A percentile compares a stretch with the other conserved stretches of the same genome.
Evolutionary conservation across 2,329 filamentous ascomycete genomes (phyloP).

Genomic region (Fragosphaeria purpurea): DNA sequence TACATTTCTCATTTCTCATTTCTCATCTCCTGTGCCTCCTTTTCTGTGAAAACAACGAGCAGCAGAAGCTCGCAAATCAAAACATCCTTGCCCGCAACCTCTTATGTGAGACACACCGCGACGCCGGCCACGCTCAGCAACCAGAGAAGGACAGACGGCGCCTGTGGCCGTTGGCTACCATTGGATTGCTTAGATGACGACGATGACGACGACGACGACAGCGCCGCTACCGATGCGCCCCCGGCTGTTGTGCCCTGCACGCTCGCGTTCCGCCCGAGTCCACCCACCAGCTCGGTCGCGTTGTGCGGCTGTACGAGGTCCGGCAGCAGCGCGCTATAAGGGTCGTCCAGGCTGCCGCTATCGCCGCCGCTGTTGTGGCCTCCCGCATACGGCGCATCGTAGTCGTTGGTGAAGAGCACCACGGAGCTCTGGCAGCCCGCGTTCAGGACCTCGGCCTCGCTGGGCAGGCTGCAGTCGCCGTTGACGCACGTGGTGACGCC

Average conservation of each 20-base stretch:
- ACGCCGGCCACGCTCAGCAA: no score
- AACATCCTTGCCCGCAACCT: no score
- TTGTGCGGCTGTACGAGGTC: conserved; percentile 8
- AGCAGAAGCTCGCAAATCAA: no score
- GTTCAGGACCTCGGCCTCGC: conserved; percentile 7
- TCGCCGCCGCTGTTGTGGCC: no score
- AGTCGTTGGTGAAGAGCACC: conserved; percentile 14
- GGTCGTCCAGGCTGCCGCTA: neutral
- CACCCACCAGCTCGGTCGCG: conserved; percentile 5
- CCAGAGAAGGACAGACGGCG: no score
- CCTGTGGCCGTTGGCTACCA: no score
- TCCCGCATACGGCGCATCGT: conserved; percentile 11
- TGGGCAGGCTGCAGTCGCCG: conserved; percentile 11
- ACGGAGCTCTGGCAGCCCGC: conserved; percentile 13
- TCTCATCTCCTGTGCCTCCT: no score
- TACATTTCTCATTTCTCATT: no score
- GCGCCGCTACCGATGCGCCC: neutral
- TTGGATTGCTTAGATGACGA: no score
- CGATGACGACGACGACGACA: no score
- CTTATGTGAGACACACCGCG: no score
- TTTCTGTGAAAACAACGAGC: no score
- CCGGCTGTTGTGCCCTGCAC: neutral
- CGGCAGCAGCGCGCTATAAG: conserved; percentile 5
- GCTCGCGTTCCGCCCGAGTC: conserved; percentile 8
- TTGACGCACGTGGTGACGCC: conserved; percentile 10